Percentiles rank a stretch among this genome's conserved stretches.
Evolutionary conservation across 169 alveolate genomes (phyloP).

Genomic region (Plasmodium gonderi): DNA sequence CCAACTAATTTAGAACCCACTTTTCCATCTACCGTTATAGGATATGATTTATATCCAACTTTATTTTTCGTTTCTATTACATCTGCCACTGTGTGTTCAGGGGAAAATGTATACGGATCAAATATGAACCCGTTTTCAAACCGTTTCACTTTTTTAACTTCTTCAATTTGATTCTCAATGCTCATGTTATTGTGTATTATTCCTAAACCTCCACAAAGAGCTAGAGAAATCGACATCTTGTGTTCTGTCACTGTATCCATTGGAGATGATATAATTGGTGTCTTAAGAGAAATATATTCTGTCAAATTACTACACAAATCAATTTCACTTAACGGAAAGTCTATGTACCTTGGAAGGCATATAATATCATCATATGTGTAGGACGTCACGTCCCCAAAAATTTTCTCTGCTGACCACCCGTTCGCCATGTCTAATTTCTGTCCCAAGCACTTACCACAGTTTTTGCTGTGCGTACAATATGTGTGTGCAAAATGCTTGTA

Average conservation of each 20-base stretch:
- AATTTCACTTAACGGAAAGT: constrained; percentile 86
- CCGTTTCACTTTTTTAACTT: constrained; percentile 91
- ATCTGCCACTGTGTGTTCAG: constrained; percentile 89
- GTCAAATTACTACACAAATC: constrained; percentile 85
- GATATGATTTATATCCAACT: constrained; percentile 86
- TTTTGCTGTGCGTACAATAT: too few species aligned
- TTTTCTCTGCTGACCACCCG: constrained; percentile 83
- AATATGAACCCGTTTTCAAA: constrained; percentile 92
- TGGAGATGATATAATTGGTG: constrained; percentile 93
- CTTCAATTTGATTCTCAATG: constrained; percentile 87
- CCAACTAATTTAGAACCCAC: constrained; percentile 91
- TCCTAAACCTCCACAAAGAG: constrained; percentile 93
- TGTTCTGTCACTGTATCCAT: constrained; percentile 96
- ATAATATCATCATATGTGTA: constrained; percentile 93
- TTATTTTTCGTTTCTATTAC: constrained; percentile 80
- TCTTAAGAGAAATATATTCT: constrained; percentile 83
- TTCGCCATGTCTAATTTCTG: too few species aligned
- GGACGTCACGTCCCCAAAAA: constrained; percentile 78
- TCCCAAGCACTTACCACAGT: too few species aligned
- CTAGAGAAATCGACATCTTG: constrained; percentile 94
- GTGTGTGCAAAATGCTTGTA: too few species aligned
- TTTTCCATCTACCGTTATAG: constrained; percentile 89
- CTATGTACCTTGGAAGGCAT: constrained; percentile 91
- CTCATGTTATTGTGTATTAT: constrained; percentile 92
- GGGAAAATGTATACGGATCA: constrained; percentile 89